Evolutionary conservation across 176 grass and related monocot species (phyloP).

Genomic region (Coix lacrymajobi): DNA sequence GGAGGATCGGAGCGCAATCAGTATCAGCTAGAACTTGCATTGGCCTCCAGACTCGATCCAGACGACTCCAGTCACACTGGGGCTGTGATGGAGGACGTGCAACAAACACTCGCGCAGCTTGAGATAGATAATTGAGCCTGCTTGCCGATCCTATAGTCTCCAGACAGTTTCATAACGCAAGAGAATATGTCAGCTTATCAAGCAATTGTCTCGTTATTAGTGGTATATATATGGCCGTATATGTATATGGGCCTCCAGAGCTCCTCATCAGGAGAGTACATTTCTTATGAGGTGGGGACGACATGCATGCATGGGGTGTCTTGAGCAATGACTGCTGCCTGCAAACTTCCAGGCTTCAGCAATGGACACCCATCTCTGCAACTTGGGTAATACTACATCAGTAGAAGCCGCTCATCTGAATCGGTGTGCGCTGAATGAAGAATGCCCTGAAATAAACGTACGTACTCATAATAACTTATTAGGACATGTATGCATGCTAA

Average conservation of each 20-base stretch:
- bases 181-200: conserved; percentile 24
- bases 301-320: no score
- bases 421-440: not conserved
- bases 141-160: not conserved
- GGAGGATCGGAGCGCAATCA: conserved; percentile 18
- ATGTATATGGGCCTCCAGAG: not conserved
- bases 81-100: not conserved
- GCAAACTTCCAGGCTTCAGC: not conserved
- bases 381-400: no score
- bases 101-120: not conserved
- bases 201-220: not conserved
- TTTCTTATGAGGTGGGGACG: not conserved
- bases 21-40: conserved; percentile 15
- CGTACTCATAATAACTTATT: not conserved
- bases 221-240: not conserved
- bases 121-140: conserved; percentile 3
- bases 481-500: no score
- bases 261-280: not conserved
- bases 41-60: not conserved
- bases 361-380: not conserved
- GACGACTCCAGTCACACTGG: not conserved
- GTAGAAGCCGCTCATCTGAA: not conserved
- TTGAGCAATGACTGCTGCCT: not conserved
- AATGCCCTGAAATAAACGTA: not conserved
- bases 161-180: conserved; percentile 23